phyloP scores from a whole-genome alignment of 257 asterid species.

The Ocimum tenuiflorum region DNA sequence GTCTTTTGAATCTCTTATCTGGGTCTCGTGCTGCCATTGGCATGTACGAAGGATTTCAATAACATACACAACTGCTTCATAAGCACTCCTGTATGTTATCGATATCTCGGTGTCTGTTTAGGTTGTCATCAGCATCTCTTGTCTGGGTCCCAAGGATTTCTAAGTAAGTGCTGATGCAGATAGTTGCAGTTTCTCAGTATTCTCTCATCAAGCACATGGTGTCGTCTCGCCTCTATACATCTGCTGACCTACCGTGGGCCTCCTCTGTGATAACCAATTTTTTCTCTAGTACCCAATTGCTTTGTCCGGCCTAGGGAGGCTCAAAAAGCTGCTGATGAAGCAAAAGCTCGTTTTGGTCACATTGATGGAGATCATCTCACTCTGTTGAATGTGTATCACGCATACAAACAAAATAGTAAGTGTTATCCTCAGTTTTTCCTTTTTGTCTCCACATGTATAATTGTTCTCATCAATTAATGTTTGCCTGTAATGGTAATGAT shows the following conservation, averaged over 20 bases:
- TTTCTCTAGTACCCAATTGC: slow-evolving; percentile 99
- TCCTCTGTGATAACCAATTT: slow-evolving; percentile 98
- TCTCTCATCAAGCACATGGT: slow-evolving; percentile 95
- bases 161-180: slow-evolving; percentile 99
- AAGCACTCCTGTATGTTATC: slow-evolving; percentile 40
- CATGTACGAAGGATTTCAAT: slow-evolving; percentile 44
- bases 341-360: slow-evolving; percentile 97
- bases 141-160: slow-evolving; percentile 84
- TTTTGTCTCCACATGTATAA: neutral
- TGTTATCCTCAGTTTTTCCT: neutral
- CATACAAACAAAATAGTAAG: slow-evolving; percentile 92
- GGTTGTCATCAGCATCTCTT: slow-evolving; percentile 95
- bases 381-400: slow-evolving; percentile 84
- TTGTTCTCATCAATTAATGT: slow-evolving; percentile 1
- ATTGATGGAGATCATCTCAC: slow-evolving; percentile 94
- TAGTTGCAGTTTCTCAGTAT: slow-evolving; percentile 99
- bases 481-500: slow-evolving; percentile 1
- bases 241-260: slow-evolving; percentile 99
- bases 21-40: slow-evolving; percentile 81
- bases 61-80: slow-evolving; percentile 28
- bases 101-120: slow-evolving; percentile 51
- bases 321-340: slow-evolving; percentile 98
- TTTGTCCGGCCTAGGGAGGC: slow-evolving; percentile 99
- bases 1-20: slow-evolving; percentile 91
- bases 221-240: slow-evolving; percentile 97